Percentiles rank a stretch among this genome's conserved stretches.
These are phyloP conservation scores for Dendrostoma leiphaemia DNA, from an alignment of 2,329 filamentous ascomycete species.

Conservation along the genomic window DNA sequence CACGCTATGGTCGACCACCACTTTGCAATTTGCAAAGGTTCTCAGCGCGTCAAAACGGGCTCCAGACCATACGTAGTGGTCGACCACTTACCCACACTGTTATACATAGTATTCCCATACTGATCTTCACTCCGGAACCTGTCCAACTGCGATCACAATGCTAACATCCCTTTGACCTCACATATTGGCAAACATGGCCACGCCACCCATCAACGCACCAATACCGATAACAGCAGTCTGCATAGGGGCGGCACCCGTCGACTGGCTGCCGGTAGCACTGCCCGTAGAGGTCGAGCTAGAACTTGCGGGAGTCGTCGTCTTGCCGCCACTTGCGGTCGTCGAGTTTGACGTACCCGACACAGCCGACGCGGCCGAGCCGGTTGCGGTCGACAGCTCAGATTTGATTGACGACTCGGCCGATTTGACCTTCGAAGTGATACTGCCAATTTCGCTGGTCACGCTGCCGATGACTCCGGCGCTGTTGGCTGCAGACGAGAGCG, in stretches of 20 bases:
- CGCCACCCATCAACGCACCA: slow-evolving; percentile 2
- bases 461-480: not conserved
- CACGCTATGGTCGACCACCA: too few relatives aligned
- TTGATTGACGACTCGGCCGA: not conserved
- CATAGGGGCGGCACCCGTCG: not conserved
- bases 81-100: too few relatives aligned
- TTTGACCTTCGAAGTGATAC: not conserved
- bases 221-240: slow-evolving; percentile 3
- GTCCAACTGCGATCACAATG: too few relatives aligned
- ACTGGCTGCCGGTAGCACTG: not conserved
- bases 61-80: too few relatives aligned
- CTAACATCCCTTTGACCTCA: too few relatives aligned
- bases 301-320: not conserved
- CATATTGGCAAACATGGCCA: not conserved
- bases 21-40: too few relatives aligned
- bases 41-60: too few relatives aligned
- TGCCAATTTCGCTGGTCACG: not conserved
- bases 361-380: not conserved
- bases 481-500: not conserved
- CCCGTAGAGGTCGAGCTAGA: not conserved
- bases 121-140: too few relatives aligned
- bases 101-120: too few relatives aligned
- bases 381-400: not conserved
- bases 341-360: not conserved
- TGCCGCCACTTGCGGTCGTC: not conserved